Evolutionary conservation across 139 green algal species (phyloP).

Genomic region (Chlorella sorokiniana): DNA sequence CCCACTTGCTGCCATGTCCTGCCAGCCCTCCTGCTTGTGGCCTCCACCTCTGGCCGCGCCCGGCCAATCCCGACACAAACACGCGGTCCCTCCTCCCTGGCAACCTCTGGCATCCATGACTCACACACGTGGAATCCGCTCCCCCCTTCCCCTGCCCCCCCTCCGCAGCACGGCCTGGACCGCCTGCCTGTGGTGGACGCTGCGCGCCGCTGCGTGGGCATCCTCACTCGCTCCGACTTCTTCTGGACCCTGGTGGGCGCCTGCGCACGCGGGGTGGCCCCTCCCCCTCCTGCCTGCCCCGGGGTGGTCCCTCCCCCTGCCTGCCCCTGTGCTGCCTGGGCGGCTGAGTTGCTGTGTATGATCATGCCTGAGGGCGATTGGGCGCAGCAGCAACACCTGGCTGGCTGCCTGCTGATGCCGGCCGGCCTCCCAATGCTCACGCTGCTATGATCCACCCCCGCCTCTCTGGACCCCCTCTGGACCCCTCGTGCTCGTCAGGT

Average conservation of each 20-base stretch:
- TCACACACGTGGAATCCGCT: background rate
- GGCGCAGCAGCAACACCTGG: background rate
- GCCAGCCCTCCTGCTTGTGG: no score
- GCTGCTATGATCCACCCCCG: background rate
- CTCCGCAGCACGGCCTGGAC: background rate
- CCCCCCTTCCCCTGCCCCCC: background rate
- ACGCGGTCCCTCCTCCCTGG: no score
- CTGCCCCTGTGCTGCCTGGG: no score
- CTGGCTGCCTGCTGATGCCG: background rate
- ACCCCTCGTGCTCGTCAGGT: background rate
- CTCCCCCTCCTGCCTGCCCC: background rate
- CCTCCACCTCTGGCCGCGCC: no score
- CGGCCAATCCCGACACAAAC: no score
- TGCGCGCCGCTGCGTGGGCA: background rate
- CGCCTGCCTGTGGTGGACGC: background rate
- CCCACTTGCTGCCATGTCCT: no score
- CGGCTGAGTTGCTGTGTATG: background rate
- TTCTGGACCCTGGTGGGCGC: background rate
- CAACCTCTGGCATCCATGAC: background rate
- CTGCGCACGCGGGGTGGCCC: no score
- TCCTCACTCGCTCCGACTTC: background rate
- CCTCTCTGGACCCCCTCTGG: background rate
- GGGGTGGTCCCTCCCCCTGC: no score
- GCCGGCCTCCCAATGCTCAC: background rate
- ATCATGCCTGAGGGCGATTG: background rate